Conservation (phyloP, 140 eudicot species). For the Anethum foeniculum region DNA sequence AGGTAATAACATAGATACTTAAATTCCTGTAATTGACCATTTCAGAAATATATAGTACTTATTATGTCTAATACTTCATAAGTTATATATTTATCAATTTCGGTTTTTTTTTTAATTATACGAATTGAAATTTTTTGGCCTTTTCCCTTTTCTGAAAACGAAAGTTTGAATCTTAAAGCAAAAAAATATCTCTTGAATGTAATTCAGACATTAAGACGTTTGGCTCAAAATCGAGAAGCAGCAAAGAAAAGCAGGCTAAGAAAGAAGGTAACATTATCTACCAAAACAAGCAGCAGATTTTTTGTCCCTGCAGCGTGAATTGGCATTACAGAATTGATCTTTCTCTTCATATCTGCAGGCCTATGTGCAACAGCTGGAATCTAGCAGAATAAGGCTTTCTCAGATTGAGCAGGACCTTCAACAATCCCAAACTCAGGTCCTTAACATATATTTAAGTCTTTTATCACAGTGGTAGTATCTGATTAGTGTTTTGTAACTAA, state of each 20-base stretch:
- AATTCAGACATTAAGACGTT: constrained; percentile 80
- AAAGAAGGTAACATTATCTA: constrained; percentile 50
- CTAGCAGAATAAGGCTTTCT: constrained; percentile 75
- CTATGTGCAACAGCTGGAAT: constrained; percentile 83
- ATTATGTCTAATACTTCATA: background rate
- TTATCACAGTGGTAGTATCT: background rate
- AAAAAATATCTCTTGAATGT: constrained; percentile 11
- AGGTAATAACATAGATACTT: constrained; percentile 36
- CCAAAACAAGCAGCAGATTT: background rate
- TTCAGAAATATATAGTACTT: background rate
- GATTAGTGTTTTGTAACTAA: background rate
- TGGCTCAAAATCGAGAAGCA: constrained; percentile 99
- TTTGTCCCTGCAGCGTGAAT: background rate
- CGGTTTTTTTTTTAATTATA: background rate
- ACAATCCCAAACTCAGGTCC: constrained; percentile 77
- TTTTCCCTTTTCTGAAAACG: background rate
- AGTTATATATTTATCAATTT: background rate
- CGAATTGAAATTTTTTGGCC: background rate
- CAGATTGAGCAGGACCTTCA: constrained; percentile 95
- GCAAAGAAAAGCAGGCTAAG: constrained; percentile 93
- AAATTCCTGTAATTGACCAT: constrained; percentile 1
- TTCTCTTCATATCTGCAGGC: constrained; percentile 41
- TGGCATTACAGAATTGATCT: background rate
- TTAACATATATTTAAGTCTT: background rate
- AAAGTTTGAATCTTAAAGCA: constrained; percentile 10